Evolutionary conservation across 2,329 filamentous ascomycete genomes (phyloP), one percentile per base, ranked within the genome.

Genomic region (Paecilomyces sp.): DNA sequence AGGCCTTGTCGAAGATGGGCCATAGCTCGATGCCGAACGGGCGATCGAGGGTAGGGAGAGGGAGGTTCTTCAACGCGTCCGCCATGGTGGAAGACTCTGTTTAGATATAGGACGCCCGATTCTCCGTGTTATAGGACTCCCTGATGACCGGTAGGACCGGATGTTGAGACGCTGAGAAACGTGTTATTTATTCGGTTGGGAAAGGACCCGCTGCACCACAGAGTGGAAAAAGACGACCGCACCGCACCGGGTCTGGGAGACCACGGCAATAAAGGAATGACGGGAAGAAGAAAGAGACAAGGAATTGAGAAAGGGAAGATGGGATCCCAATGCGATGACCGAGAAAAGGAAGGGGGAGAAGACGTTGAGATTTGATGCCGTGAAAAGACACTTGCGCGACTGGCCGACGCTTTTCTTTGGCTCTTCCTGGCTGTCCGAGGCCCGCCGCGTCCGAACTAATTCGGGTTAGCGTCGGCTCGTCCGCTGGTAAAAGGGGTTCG

Each of bases 1-100:
- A 97, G 68, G 83, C 87, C 81, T 92, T 91, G 80, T 88, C 89
- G 84, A 97, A 97, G 78, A 95, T 86, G 68, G 93, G 91, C 94
- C 94, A 97, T 76, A 97, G 80, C 64, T 90, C 83, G 67, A 97
- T 81, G 75, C 93, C 94, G 71, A 97, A 97, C 34, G 93, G 93
- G 65, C 90, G 87, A 75, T 97, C 92, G 77, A 97, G 83, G 63
- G 91, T 91, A 59, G 93, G 93, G 66, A 86, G 74, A 73, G 90
- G 83, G 73, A 78, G 64, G 74, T 77, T 64, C 69, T 77, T 67
- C 22, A 76, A 77, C 77, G 81, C 65, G 83, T 79, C 72, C 58
- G 67, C 59, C 61, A 83, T 83, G 69, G 62, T 75, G 70, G 67
- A 59, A 63, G 51, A 31, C 33, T 55, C 55, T 64, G 54, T n/a